phyloP scores from a whole-genome alignment of 2,329 filamentous ascomycete genomes.

The Pseudogymnoascus sp. region DNA sequence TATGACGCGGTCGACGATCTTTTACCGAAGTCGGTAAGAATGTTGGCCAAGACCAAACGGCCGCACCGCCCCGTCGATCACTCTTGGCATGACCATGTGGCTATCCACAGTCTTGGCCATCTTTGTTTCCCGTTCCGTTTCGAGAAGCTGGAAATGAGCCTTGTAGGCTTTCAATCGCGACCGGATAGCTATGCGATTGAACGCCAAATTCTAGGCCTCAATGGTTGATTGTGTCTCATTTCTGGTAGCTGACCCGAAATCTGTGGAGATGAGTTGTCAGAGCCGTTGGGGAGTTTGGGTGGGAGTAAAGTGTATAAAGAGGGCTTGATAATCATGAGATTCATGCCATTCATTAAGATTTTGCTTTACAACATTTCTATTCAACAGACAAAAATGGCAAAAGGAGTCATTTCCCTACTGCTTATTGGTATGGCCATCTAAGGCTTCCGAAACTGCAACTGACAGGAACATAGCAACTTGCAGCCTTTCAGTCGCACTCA shows the following conservation, averaged over 20 bases:
- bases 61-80: not conserved
- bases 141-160: not conserved
- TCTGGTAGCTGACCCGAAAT: not conserved
- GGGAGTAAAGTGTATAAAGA: not conserved
- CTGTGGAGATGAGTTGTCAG: not conserved
- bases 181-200: not conserved
- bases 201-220: not conserved
- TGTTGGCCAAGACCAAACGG: not conserved
- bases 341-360: not conserved
- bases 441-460: not conserved
- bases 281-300: not conserved
- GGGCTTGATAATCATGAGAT: not conserved
- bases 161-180: not conserved
- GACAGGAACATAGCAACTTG: not conserved
- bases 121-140: not conserved
- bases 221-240: not conserved
- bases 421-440: not conserved
- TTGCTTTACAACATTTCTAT: not conserved
- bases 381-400: not conserved
- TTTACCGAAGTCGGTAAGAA: not conserved
- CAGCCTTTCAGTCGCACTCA: not conserved
- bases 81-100: not conserved
- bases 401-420: not conserved
- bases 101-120: not conserved
- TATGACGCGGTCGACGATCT: not conserved